phyloP scores from a whole-genome alignment of 257 asterid genomes.

The Solanum neorickii region DNA sequence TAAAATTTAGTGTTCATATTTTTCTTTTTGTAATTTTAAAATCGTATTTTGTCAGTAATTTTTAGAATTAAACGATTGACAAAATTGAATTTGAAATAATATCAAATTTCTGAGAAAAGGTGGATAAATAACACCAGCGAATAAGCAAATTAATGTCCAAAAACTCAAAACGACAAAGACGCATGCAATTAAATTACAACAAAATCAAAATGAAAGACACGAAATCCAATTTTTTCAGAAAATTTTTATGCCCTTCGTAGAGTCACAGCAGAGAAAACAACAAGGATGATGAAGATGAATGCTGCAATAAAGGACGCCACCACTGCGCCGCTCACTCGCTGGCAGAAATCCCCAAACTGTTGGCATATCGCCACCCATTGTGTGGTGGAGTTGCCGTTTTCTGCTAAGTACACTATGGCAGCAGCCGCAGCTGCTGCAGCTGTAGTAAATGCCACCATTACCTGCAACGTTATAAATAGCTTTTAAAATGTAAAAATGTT shows the following conservation, averaged over 20 bases:
- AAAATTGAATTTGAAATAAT: not conserved
- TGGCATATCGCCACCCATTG: slow-evolving; percentile 76
- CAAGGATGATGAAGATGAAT: slow-evolving; percentile 32
- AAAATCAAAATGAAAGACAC: not conserved
- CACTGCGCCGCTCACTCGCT: slow-evolving; percentile 69
- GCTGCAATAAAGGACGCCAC: slow-evolving; percentile 76
- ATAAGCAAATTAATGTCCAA: not conserved
- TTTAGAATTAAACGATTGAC: not conserved
- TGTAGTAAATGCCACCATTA: slow-evolving; percentile 42
- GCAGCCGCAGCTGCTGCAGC: slow-evolving; percentile 72
- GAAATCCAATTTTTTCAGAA: not conserved
- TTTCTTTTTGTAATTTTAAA: not conserved
- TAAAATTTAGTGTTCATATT: not conserved
- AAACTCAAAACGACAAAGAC: not conserved
- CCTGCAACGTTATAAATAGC: slow-evolving; percentile 13
- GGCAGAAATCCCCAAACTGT: slow-evolving; percentile 68
- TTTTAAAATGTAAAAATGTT: not conserved
- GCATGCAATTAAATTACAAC: not conserved
- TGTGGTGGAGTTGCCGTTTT: slow-evolving; percentile 60
- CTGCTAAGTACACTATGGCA: slow-evolving; percentile 73
- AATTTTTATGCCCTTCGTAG: slow-evolving; percentile 33
- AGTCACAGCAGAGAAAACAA: slow-evolving; percentile 53
- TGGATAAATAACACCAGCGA: not conserved
- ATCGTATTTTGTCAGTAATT: not conserved
- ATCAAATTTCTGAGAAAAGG: not conserved